Conservation (phyloP, 805 yeast genomes). For the Isabelozyma rhagii region DNA sequence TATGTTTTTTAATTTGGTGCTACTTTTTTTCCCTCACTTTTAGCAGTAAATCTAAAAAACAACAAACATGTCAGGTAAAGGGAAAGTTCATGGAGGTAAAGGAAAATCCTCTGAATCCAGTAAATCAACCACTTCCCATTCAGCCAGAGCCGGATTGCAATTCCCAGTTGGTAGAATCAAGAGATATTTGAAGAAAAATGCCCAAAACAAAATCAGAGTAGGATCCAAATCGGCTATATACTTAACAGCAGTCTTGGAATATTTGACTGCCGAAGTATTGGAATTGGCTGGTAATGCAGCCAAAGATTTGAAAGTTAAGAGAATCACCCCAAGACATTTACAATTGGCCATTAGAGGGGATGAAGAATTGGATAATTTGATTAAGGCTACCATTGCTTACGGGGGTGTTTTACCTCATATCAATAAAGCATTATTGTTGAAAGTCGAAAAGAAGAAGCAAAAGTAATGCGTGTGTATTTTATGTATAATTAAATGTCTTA, state of each 20-base stretch:
- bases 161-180: conserved; percentile 99
- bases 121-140: conserved; percentile 78
- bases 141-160: conserved; percentile 91
- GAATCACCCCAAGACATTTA: conserved; percentile 96
- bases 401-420: conserved; percentile 98
- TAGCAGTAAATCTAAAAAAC: background rate
- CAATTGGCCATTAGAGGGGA: conserved; percentile 98
- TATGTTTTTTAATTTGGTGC: conserved; percentile 1
- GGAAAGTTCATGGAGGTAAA: conserved; percentile 95
- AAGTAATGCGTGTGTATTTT: conserved; percentile 4
- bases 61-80: conserved; percentile 66
- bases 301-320: conserved; percentile 88
- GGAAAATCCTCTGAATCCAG: conserved; percentile 80
- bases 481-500: background rate
- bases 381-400: conserved; percentile 92
- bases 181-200: conserved; percentile 88
- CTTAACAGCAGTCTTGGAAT: conserved; percentile 92
- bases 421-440: conserved; percentile 74
- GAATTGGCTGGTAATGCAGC: conserved; percentile 99
- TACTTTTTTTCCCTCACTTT: background rate
- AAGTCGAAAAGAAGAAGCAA: conserved; percentile 61
- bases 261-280: conserved; percentile 93
- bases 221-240: conserved; percentile 90
- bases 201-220: conserved; percentile 78
- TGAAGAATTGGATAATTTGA: conserved; percentile 91